These are phyloP conservation scores for Scedosporium minutisporum DNA, from an alignment of 2,329 filamentous ascomycete species.

Conservation along the genomic window DNA sequence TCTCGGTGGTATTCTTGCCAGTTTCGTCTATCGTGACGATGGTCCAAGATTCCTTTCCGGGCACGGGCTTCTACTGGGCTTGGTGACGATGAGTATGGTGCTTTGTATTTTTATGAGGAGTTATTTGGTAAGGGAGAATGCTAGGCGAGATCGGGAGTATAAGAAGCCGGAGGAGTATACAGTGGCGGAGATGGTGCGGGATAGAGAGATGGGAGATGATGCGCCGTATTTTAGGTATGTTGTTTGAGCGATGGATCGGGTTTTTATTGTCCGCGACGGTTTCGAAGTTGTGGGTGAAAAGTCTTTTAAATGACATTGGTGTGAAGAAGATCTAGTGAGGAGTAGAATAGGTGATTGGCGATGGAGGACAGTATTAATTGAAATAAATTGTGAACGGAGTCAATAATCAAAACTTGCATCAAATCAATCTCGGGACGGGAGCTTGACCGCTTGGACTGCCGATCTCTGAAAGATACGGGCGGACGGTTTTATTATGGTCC, in stretches of 20 bases:
- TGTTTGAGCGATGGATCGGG: conserved; percentile 21
- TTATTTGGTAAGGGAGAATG: conserved; percentile 48
- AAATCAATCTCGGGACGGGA: too few relatives aligned
- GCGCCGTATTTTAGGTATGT: conserved; percentile 48
- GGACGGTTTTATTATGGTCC: neutral
- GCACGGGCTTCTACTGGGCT: conserved; percentile 49
- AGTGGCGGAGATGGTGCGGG: conserved; percentile 39
- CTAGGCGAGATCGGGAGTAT: conserved; percentile 37
- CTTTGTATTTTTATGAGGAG: conserved; percentile 46
- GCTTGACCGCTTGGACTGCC: too few relatives aligned
- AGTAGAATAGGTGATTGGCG: neutral
- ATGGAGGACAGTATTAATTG: neutral
- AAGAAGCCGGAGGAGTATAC: conserved; percentile 41
- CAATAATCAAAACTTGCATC: neutral
- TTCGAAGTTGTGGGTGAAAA: neutral
- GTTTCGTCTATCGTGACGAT: conserved; percentile 37
- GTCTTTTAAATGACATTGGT: too few relatives aligned
- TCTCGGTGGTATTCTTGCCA: conserved; percentile 38
- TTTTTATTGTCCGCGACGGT: neutral
- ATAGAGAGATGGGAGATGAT: conserved; percentile 46
- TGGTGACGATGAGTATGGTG: conserved; percentile 45
- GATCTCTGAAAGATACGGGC: neutral
- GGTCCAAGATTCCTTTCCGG: conserved; percentile 50
- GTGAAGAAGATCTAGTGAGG: too few relatives aligned
- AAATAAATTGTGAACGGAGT: neutral